phyloP scores from a whole-genome alignment of 2,329 filamentous ascomycete species.

The Septoria petroselini region DNA sequence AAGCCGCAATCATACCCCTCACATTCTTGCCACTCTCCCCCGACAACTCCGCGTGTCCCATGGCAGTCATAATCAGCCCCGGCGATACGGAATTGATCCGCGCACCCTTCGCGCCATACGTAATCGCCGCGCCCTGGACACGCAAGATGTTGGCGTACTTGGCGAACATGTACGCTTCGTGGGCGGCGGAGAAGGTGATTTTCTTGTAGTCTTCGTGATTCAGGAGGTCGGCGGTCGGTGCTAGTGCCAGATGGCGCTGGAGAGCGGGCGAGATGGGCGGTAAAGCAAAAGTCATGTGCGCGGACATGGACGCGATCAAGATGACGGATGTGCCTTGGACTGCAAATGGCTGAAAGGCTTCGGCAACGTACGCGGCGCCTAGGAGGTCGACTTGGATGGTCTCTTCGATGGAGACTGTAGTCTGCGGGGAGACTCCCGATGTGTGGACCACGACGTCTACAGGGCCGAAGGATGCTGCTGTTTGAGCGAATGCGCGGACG shows the following conservation, averaged over 20 bases:
- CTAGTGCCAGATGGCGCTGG: slow-evolving; percentile 5
- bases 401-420: slow-evolving; percentile 1
- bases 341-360: slow-evolving; percentile 6
- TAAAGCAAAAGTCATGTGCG: slow-evolving; percentile 3
- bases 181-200: not conserved
- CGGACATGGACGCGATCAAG: slow-evolving; percentile 11
- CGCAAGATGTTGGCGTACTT: slow-evolving; percentile 16
- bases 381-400: slow-evolving; percentile 8
- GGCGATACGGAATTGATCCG: slow-evolving; percentile 16
- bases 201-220: not conserved
- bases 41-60: slow-evolving; percentile 9
- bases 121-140: slow-evolving; percentile 3
- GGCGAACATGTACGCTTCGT: slow-evolving; percentile 9
- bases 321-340: slow-evolving; percentile 1
- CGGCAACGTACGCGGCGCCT: slow-evolving; percentile 12
- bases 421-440: slow-evolving; percentile 4
- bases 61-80: slow-evolving; percentile 12
- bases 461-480: not conserved
- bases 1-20: not conserved
- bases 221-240: not conserved
- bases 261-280: not conserved
- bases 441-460: slow-evolving; percentile 13
- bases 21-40: not conserved
- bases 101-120: slow-evolving; percentile 10
- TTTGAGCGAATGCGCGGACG: slow-evolving; percentile 7